phyloP scores from a whole-genome alignment of 176 grass and related monocot species.

The Oryza meyeriana region DNA sequence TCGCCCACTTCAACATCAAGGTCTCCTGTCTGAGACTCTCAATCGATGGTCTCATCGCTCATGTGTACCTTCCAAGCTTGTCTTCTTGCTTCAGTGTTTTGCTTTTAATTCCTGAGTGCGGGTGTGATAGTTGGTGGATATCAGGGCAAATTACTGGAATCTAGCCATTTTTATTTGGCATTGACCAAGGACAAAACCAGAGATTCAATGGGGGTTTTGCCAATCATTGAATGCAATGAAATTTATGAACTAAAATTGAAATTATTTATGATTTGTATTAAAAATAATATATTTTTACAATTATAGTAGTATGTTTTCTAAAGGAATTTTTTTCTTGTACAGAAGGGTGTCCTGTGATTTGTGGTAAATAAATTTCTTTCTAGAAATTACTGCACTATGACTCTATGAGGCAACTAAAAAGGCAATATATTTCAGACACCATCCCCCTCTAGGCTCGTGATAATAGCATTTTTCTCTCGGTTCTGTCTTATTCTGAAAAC shows the following conservation, averaged over 20 bases:
- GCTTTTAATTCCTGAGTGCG: background rate
- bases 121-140: conserved; percentile 11
- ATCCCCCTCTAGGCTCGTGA: background rate
- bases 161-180: background rate
- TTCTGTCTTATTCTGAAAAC: background rate
- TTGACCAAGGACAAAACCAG: background rate
- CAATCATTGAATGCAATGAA: conserved; percentile 3
- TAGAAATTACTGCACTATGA: background rate
- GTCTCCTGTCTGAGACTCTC: background rate
- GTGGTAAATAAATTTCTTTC: background rate
- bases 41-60: background rate
- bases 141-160: conserved; percentile 8
- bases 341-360: background rate
- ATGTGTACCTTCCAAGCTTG: background rate
- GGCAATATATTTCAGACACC: background rate
- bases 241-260: background rate
- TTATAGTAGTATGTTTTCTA: background rate
- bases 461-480: background rate
- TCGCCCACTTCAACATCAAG: background rate
- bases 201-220: background rate
- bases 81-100: background rate
- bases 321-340: background rate
- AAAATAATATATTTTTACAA: background rate
- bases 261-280: background rate
- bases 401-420: background rate